Conservation (phyloP, 1,139 yeast genomes). For the Diutina neorugosa region DNA sequence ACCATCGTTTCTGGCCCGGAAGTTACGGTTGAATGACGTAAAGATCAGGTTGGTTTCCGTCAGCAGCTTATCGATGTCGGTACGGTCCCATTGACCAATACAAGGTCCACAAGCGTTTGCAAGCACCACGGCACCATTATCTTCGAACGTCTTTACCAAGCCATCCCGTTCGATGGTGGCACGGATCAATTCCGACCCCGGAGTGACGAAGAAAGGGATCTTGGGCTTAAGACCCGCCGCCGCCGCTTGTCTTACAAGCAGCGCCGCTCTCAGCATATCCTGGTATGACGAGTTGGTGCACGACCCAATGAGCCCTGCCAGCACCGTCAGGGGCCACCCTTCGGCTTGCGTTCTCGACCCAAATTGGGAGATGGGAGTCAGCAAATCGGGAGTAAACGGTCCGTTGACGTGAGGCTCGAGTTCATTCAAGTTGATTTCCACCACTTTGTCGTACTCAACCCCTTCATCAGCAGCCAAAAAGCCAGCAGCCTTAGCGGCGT, state of each 20-base stretch:
- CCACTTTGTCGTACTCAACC: slow-evolving; percentile 71
- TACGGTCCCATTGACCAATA: slow-evolving; percentile 97
- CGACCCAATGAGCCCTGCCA: slow-evolving; percentile 93
- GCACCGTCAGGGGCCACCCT: slow-evolving; percentile 70
- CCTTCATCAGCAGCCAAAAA: slow-evolving; percentile 72
- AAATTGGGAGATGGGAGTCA: slow-evolving; percentile 71
- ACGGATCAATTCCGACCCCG: slow-evolving; percentile 97
- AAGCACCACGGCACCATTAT: slow-evolving; percentile 79
- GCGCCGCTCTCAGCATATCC: slow-evolving; percentile 93
- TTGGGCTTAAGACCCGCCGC: slow-evolving; percentile 81
- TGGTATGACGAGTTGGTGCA: slow-evolving; percentile 97
- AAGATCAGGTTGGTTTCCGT: slow-evolving; percentile 71
- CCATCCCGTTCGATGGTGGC: slow-evolving; percentile 97
- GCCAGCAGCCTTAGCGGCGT: slow-evolving; percentile 46
- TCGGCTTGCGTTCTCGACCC: slow-evolving; percentile 57
- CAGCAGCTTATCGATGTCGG: slow-evolving; percentile 49
- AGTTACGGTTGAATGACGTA: slow-evolving; percentile 93
- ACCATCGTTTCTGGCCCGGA: slow-evolving; percentile 95
- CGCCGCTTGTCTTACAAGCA: slow-evolving; percentile 77
- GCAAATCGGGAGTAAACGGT: slow-evolving; percentile 89
- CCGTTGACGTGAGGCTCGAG: slow-evolving; percentile 90
- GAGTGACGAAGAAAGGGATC: slow-evolving; percentile 87
- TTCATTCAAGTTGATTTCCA: slow-evolving; percentile 63
- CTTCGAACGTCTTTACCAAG: slow-evolving; percentile 61
- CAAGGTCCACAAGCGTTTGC: slow-evolving; percentile 99